Conservation (phyloP, 768 basidiomycete genomes). For the Boletus subparvulus region DNA sequence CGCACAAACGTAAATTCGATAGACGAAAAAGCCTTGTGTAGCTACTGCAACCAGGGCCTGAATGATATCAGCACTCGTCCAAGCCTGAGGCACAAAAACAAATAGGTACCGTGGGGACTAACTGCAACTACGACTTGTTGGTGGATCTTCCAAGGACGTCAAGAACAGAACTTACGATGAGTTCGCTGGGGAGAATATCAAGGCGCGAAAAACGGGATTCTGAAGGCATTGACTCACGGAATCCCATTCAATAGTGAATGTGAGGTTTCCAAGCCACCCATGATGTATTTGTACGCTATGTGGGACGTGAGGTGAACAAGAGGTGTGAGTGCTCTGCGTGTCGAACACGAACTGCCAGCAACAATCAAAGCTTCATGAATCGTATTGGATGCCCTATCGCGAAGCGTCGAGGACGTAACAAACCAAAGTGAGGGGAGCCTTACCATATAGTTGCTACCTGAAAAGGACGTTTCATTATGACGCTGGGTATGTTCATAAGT, state of each 20-base stretch:
- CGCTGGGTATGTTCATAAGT: too few relatives aligned
- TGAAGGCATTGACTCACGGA: neutral
- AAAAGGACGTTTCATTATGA: neutral
- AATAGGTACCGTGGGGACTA: neutral
- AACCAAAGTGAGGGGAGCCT: neutral
- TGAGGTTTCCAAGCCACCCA: neutral
- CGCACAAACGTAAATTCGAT: too few relatives aligned
- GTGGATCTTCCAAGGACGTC: neutral
- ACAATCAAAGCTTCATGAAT: conserved; percentile 13
- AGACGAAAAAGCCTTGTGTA: too few relatives aligned
- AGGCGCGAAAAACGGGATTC: too few relatives aligned
- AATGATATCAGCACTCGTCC: neutral
- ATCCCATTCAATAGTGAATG: accelerated
- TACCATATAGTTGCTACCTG: conserved; percentile 8
- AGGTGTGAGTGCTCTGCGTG: too few relatives aligned
- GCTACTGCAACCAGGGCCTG: conserved; percentile 1
- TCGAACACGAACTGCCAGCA: conserved; percentile 5
- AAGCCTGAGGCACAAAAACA: neutral
- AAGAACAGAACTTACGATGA: neutral
- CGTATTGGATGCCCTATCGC: conserved; percentile 9
- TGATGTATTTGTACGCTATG: conserved; percentile 3
- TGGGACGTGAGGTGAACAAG: neutral
- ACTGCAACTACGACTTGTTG: conserved; percentile 2
- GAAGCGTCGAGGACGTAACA: neutral
- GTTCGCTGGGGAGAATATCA: neutral